Evolutionary conservation across 768 basidiomycete genomes (phyloP), one percentile per base, ranked within the genome.

Genomic region (Lactifluus hygrophoroides): DNA sequence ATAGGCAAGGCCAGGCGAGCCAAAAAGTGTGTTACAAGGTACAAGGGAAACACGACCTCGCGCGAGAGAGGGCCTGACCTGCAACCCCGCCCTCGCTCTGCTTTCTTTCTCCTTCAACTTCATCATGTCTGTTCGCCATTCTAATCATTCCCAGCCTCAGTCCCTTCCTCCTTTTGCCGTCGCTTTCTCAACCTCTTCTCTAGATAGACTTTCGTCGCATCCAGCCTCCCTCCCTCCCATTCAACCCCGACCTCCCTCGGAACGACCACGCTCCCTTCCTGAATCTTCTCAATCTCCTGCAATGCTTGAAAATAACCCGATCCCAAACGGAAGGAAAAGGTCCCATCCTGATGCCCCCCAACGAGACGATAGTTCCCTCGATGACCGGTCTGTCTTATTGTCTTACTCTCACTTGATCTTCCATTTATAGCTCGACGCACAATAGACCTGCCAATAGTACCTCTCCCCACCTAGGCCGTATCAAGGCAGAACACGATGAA

Each of bases 101-200:
- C 19, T 35, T 32, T 30, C 32, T 44, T 38, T 28, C 16, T 53
- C 46, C 25, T 44, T 10, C 56, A 32, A 10, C 47, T 30, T 23
- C 51, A 53, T 51, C 56, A 64, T 64, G 64, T 64, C 64, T 34
- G 61, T 64, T 52, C 69, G 71, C 66, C 70, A 73, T 78, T 70
- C 73, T 75, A 47, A 73, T 75, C 43, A 77, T 76, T 65, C 69
- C 73, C 60, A 72, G 75, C 60, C 84, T 17, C 64, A 83, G 69
- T 84, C 86, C 10, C 80, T 90, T 38, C 88, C 88, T 40, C 86
- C 88, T 43, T 90, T 90, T 70, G 83, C 84, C 2, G 84, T 86
- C 73, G 81, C 88, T 0, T 90, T 90, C 73, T 81, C 78, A 68
- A 73, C 65, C 51, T 77, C 79, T 1, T 81, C 83, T 6, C 71